Base-by-base conservation (phyloP, 768 basidiomycete genomes). In the Macrolepiota fuliginosa region DNA sequence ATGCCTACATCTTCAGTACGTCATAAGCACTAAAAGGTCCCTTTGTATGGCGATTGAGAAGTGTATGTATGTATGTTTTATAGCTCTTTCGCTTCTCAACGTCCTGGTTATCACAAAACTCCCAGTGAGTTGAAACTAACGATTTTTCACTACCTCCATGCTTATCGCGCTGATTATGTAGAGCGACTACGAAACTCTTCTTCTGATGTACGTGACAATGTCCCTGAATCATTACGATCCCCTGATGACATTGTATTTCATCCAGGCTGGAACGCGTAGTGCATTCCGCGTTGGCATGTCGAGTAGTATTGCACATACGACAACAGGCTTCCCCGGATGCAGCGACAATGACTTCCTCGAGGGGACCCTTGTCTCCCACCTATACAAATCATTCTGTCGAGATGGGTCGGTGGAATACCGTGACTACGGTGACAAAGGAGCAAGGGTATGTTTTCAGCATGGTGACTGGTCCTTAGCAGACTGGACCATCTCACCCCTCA, bases 31-130 rank as follows among this genome's bases (percentile, higher is more conserved):
- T 24, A 12, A 5, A 3, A 3, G 19, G 35, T 22, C 37, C 35
- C 22, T 15, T n/a, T 24, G 13, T 10, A 35, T 39, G 11, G 22
- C 24, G 47, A 27, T 25, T 27, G 25, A 13, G 22, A 39, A 22
- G 9, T n/a, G 29, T 32, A 3, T 32, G 3, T 32, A 3, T 32
- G 7, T 39, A 32, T 12, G n/a, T n/a, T n/a, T n/a, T 17, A 17
- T 24, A 54, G 53, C 11, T 24, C 53, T 54, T 40, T 54, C 53
- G n/a, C 53, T 54, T 9, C 35, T 54, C 36, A 54, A 54, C 22
- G 36, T 39, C 22, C 11, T 54, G 17, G 36, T 54, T 24, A 54
- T 54, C 29, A 39, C 24, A 10, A 54, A 54, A 24, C 53, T 54
- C 7, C 37, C 37, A 9, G 53, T 54, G 11, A 24, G 53, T 22